These are phyloP conservation scores for Mimosa bimucronata DNA, from an alignment of 306 rosid genomes.

Conservation along the genomic window DNA sequence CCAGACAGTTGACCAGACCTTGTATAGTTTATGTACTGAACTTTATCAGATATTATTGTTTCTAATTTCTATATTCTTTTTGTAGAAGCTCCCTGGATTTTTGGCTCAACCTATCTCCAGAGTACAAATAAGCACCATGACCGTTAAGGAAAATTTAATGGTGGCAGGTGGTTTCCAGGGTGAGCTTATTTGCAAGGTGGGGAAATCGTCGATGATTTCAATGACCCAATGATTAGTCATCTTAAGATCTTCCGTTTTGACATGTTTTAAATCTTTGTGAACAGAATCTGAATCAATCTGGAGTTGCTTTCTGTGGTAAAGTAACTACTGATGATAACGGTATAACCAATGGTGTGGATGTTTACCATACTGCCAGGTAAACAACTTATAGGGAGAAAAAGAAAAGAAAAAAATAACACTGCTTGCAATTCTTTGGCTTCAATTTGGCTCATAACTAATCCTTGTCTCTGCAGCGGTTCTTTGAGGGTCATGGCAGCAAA, in stretches of 20 bases:
- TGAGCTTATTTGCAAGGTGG: conserved; percentile 97
- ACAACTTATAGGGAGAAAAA: conserved; percentile 8
- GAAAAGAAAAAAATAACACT: neutral
- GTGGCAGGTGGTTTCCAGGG: conserved; percentile 96
- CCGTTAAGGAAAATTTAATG: conserved; percentile 78
- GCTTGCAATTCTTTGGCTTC: neutral
- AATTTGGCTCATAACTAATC: conserved; percentile 27
- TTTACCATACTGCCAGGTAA: conserved; percentile 62
- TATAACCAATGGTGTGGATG: conserved; percentile 90
- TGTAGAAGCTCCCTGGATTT: conserved; percentile 62
- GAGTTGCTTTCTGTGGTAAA: conserved; percentile 85
- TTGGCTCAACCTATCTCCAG: conserved; percentile 68
- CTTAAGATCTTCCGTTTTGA: conserved; percentile 19
- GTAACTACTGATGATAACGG: conserved; percentile 77
- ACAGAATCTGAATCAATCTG: conserved; percentile 68
- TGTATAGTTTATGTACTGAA: conserved; percentile 20
- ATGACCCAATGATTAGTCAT: neutral
- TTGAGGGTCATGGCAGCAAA: conserved; percentile 77
- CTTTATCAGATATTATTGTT: conserved; percentile 23
- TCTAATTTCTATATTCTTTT: conserved; percentile 11
- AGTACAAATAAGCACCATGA: conserved; percentile 95
- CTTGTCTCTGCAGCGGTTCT: conserved; percentile 62
- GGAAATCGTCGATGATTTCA: conserved; percentile 23
- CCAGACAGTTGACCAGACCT: conserved; percentile 20
- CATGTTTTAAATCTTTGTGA: conserved; percentile 9